Evolutionary conservation across 495 filamentous ascomycete species (phyloP), one percentile per base, ranked within the genome.

Genomic region (Annulohypoxylon maeteangense): DNA sequence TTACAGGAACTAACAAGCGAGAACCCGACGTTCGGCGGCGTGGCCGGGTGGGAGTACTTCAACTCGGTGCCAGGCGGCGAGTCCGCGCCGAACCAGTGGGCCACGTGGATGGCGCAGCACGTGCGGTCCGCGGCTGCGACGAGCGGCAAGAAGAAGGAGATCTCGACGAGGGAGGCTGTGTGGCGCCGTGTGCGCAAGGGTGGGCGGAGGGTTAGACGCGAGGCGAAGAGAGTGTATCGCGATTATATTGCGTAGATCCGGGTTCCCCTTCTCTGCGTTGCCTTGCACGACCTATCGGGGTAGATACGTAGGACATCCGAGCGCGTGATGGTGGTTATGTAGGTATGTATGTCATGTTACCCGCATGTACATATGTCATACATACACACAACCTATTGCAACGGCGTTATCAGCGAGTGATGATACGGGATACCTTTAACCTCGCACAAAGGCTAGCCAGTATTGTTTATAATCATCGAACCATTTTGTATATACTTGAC

Each of bases 31-130:
- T 85, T 95, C 76, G 93, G 92, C 2, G 92, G 93, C 5, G 90
- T 95, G 0, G 91, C 92, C 87, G 91, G 93, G 3, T 96, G 93
- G 93, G 93, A 96, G 79, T 96, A 93, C 74, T 95, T 91, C 74
- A 93, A 93, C 79, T 85, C 86, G 2, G 74, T 89, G 67, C 90
- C 90, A 0, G 90, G 88, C 12, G 88, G 81, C 10, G 74, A 74
- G 47, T 82, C 76, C 66, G 81, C 81, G 59, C 91, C 91, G 0
- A 93, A 87, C 87, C 82, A 90, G 72, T 93, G 91, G 91, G 89
- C 88, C 6, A 77, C 86, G 23, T 74, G 65, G 61, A 81, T 83
- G 79, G 75, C 72, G 16, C 48, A 77, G 50, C 72, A 75, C 56
- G 59, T 76, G 45, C 47, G 45, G 1, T 62, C 68, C 7, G 71